These are phyloP conservation scores for Botryotinia calthae DNA, from an alignment of 2,329 filamentous ascomycete species.

Conservation along the genomic window DNA sequence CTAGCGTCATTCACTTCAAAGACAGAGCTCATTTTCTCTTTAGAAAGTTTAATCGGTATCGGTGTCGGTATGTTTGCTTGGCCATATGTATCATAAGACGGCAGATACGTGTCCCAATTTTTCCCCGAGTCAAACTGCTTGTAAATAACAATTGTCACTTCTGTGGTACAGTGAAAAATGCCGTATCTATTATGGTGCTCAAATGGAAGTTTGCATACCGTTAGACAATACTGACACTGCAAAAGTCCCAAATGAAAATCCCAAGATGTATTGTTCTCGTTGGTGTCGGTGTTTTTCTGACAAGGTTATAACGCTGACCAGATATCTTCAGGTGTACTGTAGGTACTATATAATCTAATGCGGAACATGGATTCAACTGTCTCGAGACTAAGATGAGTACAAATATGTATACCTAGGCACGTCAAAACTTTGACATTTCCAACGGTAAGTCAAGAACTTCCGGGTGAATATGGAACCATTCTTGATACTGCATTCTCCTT, in stretches of 20 bases:
- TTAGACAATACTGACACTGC: neutral
- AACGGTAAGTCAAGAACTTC: neutral
- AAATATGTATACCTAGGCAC: neutral
- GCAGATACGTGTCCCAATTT: neutral
- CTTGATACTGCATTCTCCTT: neutral
- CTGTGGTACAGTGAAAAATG: neutral
- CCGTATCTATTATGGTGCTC: neutral
- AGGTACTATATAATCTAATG: neutral
- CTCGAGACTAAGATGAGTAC: neutral
- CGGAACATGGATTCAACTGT: neutral
- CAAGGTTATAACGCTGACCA: neutral
- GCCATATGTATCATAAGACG: neutral
- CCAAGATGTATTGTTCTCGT: neutral
- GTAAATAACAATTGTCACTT: neutral
- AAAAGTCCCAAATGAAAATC: neutral
- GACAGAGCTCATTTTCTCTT: neutral
- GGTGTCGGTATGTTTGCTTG: neutral
- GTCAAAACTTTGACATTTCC: neutral
- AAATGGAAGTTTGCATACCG: neutral
- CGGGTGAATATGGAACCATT: neutral
- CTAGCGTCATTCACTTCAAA: neutral
- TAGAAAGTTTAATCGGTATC: neutral
- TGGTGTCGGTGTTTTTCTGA: neutral
- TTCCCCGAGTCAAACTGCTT: neutral
- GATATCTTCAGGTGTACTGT: neutral